phyloP scores from a whole-genome alignment of 2,329 filamentous ascomycete genomes.

The Aquanectria penicillioides region DNA sequence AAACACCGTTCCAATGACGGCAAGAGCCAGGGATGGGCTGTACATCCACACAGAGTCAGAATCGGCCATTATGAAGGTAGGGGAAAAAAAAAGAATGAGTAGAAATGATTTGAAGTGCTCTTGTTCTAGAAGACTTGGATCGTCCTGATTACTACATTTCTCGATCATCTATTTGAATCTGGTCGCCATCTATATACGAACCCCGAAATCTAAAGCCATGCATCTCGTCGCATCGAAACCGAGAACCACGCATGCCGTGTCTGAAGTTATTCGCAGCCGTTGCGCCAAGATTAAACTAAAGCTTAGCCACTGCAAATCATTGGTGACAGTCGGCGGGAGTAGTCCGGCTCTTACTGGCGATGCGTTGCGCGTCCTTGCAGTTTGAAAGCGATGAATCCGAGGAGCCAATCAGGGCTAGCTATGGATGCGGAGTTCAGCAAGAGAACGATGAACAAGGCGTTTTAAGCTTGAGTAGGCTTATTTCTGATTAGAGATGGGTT shows the following conservation, averaged over 20 bases:
- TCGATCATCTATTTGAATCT: neutral
- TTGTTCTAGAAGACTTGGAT: neutral
- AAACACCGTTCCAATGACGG: slow-evolving; percentile 53
- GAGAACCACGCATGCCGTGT: neutral
- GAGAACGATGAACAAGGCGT: neutral
- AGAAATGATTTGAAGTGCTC: neutral
- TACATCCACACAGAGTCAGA: slow-evolving; percentile 54
- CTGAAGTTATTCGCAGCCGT: neutral
- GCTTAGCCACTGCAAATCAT: neutral
- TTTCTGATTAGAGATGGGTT: neutral
- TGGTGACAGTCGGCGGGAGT: slow-evolving; percentile 6
- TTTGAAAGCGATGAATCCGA: slow-evolving; percentile 39
- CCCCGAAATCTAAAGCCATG: neutral
- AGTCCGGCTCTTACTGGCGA: slow-evolving; percentile 9
- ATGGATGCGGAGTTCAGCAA: neutral
- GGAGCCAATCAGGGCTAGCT: slow-evolving; percentile 24
- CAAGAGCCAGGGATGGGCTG: slow-evolving; percentile 53
- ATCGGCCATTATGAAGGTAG: slow-evolving; percentile 34
- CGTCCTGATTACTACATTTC: neutral
- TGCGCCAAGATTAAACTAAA: neutral
- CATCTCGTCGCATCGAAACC: slow-evolving; percentile 20
- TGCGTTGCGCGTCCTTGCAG: slow-evolving; percentile 15
- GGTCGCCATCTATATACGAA: slow-evolving; percentile 5
- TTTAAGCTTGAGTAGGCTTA: neutral
- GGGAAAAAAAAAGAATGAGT: neutral